Evolutionary conservation across 2,329 filamentous ascomycete species (phyloP).

Genomic region (Xylariaceae sp.): DNA sequence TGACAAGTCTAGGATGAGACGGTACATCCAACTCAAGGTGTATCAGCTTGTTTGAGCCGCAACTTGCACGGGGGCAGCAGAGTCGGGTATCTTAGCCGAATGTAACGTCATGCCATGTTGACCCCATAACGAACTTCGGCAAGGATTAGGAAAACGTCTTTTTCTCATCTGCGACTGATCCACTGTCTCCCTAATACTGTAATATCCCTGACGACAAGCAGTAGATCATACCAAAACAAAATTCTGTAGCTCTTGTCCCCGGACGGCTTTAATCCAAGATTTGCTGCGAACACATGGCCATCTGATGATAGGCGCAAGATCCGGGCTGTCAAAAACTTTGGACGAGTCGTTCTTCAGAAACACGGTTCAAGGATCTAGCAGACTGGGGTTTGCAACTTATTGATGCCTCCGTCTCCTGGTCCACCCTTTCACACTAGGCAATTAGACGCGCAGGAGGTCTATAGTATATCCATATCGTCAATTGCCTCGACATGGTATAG

Average conservation of each 20-base stretch:
- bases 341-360: constrained; percentile 1
- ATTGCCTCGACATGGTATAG: too few relatives aligned
- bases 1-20: constrained; percentile 40
- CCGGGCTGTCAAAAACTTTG: constrained; percentile 5
- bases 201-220: too few relatives aligned
- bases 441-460: too few relatives aligned
- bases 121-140: background rate
- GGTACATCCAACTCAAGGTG: constrained; percentile 37
- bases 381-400: too few relatives aligned
- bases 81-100: constrained; percentile 17
- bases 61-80: constrained; percentile 25
- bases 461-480: too few relatives aligned
- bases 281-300: background rate
- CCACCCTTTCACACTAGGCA: too few relatives aligned
- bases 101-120: constrained; percentile 13
- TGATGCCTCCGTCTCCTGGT: too few relatives aligned
- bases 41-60: constrained; percentile 38
- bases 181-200: background rate
- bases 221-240: background rate
- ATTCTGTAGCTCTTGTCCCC: constrained; percentile 3
- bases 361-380: background rate
- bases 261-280: constrained; percentile 7
- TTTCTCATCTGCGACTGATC: background rate
- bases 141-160: constrained; percentile 5
- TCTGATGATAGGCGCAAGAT: background rate